Evolutionary conservation across 2,329 filamentous ascomycete genomes (phyloP).

Genomic region (Didymellaceae sp.): DNA sequence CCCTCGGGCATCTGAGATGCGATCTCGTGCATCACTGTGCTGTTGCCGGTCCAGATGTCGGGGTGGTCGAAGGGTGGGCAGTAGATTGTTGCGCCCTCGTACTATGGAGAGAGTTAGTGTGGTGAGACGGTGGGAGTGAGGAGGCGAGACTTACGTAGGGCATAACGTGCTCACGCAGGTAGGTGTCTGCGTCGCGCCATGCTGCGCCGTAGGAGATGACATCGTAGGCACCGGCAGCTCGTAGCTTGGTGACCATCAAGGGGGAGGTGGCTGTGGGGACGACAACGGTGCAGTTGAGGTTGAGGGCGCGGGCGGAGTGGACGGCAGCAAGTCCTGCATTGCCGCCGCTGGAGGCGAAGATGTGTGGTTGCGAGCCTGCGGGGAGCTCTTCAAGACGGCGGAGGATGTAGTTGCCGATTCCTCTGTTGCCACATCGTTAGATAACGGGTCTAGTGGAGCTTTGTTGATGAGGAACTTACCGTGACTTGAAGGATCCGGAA

Average conservation of each 20-base stretch:
- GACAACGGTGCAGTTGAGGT: conserved; percentile 74
- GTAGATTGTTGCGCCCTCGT: conserved; percentile 58
- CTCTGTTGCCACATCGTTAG: conserved; percentile 47
- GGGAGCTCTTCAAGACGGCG: conserved; percentile 52
- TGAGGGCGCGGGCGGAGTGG: conserved; percentile 70
- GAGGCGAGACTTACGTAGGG: conserved; percentile 34
- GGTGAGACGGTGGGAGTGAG: neutral
- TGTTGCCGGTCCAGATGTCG: conserved; percentile 71
- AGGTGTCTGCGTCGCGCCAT: conserved; percentile 73
- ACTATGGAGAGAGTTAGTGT: conserved; percentile 34
- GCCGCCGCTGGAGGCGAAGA: conserved; percentile 81
- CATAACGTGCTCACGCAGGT: conserved; percentile 67
- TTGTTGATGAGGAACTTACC: conserved; percentile 33
- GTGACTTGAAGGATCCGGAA: conserved; percentile 83
- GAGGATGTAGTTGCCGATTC: conserved; percentile 75
- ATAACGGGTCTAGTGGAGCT: neutral
- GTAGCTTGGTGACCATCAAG: conserved; percentile 75
- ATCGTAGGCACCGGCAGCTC: conserved; percentile 68
- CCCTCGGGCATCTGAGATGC: conserved; percentile 50
- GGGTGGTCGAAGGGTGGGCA: conserved; percentile 74
- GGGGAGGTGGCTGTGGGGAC: conserved; percentile 70
- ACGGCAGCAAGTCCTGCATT: conserved; percentile 87
- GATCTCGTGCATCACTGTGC: conserved; percentile 63
- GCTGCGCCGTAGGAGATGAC: conserved; percentile 72
- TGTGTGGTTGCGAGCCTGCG: conserved; percentile 58